Evolutionary conservation across 2,329 filamentous ascomycete genomes (phyloP).

Genomic region (Trichoderma sp.): DNA sequence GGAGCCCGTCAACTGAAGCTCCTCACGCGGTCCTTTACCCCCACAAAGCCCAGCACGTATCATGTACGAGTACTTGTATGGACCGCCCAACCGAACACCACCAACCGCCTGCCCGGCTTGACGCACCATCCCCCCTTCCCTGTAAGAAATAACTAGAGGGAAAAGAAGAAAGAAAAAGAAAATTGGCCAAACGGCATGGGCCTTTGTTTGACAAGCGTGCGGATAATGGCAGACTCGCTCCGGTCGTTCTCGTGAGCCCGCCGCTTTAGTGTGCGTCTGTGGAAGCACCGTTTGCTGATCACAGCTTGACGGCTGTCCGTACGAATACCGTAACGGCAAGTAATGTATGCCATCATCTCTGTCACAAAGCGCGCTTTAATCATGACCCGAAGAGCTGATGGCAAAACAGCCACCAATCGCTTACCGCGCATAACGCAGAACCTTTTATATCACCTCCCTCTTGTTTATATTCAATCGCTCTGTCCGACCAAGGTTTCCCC

Average conservation of each 20-base stretch:
- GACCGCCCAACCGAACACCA: constrained; percentile 19
- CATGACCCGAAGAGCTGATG: neutral
- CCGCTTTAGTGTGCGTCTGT: constrained; percentile 12
- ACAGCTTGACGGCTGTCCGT: constrained; percentile 4
- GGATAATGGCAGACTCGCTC: neutral
- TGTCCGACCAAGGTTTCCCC: neutral
- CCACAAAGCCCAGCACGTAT: constrained; percentile 16
- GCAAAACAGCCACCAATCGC: neutral
- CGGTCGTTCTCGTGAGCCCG: constrained; percentile 11
- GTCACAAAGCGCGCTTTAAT: neutral
- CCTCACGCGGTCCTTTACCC: constrained; percentile 9
- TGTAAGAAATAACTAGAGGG: neutral
- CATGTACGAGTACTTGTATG: constrained; percentile 2
- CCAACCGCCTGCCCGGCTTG: constrained; percentile 17
- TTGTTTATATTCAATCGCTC: neutral
- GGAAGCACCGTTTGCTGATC: constrained; percentile 15
- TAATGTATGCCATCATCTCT: neutral
- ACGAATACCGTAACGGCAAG: neutral
- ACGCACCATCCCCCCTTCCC: neutral
- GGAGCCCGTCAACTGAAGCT: neutral
- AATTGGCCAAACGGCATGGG: neutral
- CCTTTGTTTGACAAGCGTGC: neutral
- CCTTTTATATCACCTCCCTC: neutral
- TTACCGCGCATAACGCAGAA: neutral
- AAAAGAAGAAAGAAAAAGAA: neutral